Conservation (phyloP, 305 asterid species). For the Fraxinus dipetala region DNA sequence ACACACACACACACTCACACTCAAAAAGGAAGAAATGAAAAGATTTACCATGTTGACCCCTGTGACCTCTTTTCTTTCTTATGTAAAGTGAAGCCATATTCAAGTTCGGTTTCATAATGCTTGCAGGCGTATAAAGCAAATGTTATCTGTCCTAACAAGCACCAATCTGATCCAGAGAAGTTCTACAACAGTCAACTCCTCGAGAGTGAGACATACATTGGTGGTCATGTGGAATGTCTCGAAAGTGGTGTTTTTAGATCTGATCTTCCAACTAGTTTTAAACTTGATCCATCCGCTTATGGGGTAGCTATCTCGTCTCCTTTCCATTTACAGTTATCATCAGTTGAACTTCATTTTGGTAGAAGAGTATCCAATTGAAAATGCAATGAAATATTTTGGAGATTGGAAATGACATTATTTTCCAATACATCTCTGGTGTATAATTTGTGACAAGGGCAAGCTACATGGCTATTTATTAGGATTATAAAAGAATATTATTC, state of each 20-base stretch:
- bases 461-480: conserved; percentile 10
- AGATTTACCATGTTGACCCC: conserved; percentile 18
- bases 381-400: background rate
- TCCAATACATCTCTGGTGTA: background rate
- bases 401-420: background rate
- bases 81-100: conserved; percentile 15
- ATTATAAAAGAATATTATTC: conserved; percentile 19
- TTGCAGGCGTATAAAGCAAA: conserved; percentile 92
- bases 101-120: conserved; percentile 26
- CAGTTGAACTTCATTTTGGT: conserved; percentile 18
- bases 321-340: background rate
- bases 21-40: conserved; percentile 20
- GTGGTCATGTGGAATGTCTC: conserved; percentile 98
- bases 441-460: background rate
- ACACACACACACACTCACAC: background rate
- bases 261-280: conserved; percentile 91
- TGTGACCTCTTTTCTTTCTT: conserved; percentile 7
- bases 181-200: conserved; percentile 75
- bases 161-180: conserved; percentile 96
- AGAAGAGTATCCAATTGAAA: background rate
- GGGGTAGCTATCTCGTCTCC: conserved; percentile 47
- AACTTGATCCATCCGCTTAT: conserved; percentile 88
- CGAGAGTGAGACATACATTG: conserved; percentile 98
- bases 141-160: conserved; percentile 96
- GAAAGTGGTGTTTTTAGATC: conserved; percentile 99